Evolutionary conservation across 2,329 filamentous ascomycete genomes (phyloP).

Genomic region (Scedosporium minutisporum): DNA sequence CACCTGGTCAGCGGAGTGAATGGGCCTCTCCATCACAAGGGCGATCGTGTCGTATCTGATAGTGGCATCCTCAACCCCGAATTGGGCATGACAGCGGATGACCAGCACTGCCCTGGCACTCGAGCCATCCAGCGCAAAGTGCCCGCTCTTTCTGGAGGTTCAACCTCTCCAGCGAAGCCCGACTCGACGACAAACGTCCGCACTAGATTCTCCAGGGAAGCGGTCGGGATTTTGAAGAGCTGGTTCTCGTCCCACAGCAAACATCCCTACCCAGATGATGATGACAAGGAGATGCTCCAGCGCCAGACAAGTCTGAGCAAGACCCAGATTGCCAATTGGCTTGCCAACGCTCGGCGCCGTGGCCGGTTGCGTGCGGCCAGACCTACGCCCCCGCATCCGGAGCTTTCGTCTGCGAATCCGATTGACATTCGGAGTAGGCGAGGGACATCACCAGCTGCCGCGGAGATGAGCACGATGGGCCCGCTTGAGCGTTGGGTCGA

Average conservation of each 20-base stretch:
- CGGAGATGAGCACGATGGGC: constrained; percentile 37
- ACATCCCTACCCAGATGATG: constrained; percentile 80
- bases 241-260: constrained; percentile 74
- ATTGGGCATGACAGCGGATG: no score
- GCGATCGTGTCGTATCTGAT: no score
- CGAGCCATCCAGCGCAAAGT: constrained; percentile 43
- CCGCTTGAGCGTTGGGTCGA: constrained; percentile 49
- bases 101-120: constrained; percentile 39
- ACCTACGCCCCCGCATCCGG: constrained; percentile 54
- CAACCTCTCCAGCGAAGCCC: neutral
- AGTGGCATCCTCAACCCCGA: no score
- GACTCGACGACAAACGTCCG: constrained; percentile 43
- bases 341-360: constrained; percentile 77
- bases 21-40: no score
- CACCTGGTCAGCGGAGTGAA: constrained; percentile 8
- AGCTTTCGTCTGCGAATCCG: constrained; percentile 38
- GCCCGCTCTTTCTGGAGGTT: constrained; percentile 19
- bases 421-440: constrained; percentile 64
- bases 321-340: constrained; percentile 83
- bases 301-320: constrained; percentile 70
- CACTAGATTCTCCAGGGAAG: constrained; percentile 69
- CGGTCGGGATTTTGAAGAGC: constrained; percentile 69
- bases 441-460: constrained; percentile 36
- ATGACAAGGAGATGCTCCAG: constrained; percentile 74
- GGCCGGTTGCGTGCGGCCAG: constrained; percentile 61